A percentile compares a stretch with the other conserved stretches of the same genome.
Evolutionary conservation across 805 yeast genomes (phyloP).

Genomic region (Scheffersomyces coipomensis): DNA sequence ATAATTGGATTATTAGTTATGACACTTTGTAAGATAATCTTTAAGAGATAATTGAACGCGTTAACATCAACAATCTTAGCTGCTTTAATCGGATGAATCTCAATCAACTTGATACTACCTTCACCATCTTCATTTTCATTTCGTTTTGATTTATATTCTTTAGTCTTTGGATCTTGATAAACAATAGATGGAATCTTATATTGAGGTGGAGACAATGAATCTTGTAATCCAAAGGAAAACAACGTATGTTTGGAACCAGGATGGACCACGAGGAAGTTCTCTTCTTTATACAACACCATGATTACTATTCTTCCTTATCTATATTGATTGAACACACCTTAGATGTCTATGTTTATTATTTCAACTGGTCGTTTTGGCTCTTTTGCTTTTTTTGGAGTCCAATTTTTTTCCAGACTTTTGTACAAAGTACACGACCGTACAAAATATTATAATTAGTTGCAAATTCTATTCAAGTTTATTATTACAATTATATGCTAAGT

Average conservation of each 20-base stretch:
- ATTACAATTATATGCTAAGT: too few relatives aligned
- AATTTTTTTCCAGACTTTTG: too few relatives aligned
- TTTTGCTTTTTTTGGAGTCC: too few relatives aligned
- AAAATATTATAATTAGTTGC: too few relatives aligned
- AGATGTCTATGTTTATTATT: too few relatives aligned
- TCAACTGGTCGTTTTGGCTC: too few relatives aligned
- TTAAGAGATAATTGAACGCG: constrained; percentile 67
- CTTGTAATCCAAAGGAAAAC: constrained; percentile 80
- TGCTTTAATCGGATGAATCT: constrained; percentile 59
- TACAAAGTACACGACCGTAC: too few relatives aligned
- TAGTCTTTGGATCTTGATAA: constrained; percentile 42
- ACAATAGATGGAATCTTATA: constrained; percentile 78
- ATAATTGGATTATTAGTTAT: constrained; percentile 38
- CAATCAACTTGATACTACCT: constrained; percentile 30
- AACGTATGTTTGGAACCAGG: constrained; percentile 78
- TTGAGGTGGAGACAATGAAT: constrained; percentile 70
- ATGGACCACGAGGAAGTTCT: constrained; percentile 55
- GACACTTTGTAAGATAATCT: constrained; percentile 40
- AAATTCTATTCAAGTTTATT: too few relatives aligned
- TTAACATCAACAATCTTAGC: constrained; percentile 66
- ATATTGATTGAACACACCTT: too few relatives aligned
- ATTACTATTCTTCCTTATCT: too few relatives aligned
- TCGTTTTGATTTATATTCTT: constrained; percentile 37
- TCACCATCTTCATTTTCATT: constrained; percentile 21
- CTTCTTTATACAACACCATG: constrained; percentile 47